Conservation (phyloP, 768 basidiomycete species). For the Rhodosporidiobolus sp. region DNA sequence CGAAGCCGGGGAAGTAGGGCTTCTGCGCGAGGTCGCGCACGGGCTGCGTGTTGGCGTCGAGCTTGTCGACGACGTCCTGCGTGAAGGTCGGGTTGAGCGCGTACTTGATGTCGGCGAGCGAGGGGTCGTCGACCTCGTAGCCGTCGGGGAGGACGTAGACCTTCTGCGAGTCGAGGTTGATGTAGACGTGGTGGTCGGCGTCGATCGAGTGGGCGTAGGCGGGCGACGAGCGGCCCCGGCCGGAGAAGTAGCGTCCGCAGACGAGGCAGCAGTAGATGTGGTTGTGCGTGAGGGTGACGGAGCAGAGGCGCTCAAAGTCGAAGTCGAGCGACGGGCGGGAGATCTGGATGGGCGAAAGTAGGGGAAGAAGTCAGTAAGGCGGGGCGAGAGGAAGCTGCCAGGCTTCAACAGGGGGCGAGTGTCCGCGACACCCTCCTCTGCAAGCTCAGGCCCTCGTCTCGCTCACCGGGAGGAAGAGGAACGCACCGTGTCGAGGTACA, state of each 20-base stretch:
- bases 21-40: conserved; percentile 77
- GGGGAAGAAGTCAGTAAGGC: too few species aligned
- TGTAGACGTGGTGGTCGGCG: conserved; percentile 97
- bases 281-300: conserved; percentile 91
- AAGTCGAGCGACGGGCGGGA: conserved; percentile 89
- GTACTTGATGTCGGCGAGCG: conserved; percentile 87
- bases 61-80: conserved; percentile 51
- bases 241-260: conserved; percentile 98
- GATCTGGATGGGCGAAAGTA: too few species aligned
- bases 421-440: too few species aligned
- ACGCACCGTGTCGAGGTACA: conserved; percentile 46
- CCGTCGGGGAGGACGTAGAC: conserved; percentile 97
- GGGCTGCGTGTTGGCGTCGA: conserved; percentile 58
- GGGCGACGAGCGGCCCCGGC: conserved; percentile 85
- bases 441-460: too few species aligned
- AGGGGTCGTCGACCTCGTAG: conserved; percentile 93
- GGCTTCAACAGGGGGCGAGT: too few species aligned
- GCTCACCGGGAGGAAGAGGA: neutral
- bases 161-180: conserved; percentile 82
- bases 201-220: conserved; percentile 97
- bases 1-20: conserved; percentile 85
- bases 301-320: conserved; percentile 98
- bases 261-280: conserved; percentile 97
- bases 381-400: too few species aligned
- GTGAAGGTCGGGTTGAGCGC: conserved; percentile 87